phyloP scores from a whole-genome alignment of 2,329 filamentous ascomycete genomes.

The Sarocladium brachiariae region DNA sequence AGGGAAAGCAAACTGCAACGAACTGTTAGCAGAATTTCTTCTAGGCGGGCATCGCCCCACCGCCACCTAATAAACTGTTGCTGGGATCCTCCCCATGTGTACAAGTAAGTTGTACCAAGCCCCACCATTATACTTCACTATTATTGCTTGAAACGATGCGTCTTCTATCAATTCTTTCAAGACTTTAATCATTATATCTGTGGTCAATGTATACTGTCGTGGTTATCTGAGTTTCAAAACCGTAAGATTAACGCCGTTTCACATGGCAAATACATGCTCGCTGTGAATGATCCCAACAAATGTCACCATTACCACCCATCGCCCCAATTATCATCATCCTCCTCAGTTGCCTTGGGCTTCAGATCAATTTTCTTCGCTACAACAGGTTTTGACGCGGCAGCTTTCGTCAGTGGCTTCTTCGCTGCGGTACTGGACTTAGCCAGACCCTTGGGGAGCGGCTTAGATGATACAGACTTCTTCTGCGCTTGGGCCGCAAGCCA shows the following conservation, averaged over 20 bases:
- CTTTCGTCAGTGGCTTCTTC: constrained; percentile 33
- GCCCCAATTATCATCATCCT: constrained; percentile 59
- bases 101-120: too few relatives aligned
- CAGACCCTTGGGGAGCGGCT: constrained; percentile 76
- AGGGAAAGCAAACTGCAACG: not conserved
- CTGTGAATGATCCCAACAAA: not conserved
- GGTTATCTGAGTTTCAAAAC: not conserved
- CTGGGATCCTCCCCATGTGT: not conserved
- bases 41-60: constrained; percentile 4
- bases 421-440: constrained; percentile 45
- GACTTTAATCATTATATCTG: too few relatives aligned
- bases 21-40: constrained; percentile 7
- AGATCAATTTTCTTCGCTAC: constrained; percentile 62
- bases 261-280: not conserved
- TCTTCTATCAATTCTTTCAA: too few relatives aligned
- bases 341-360: constrained; percentile 53
- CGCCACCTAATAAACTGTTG: not conserved
- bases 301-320: constrained; percentile 50
- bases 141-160: too few relatives aligned
- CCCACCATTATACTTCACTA: not conserved
- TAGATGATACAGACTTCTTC: constrained; percentile 56
- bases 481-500: constrained; percentile 85
- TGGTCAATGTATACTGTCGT: too few relatives aligned
- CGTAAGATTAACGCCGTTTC: not conserved
- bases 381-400: constrained; percentile 34